Evolutionary conservation across 2,329 filamentous ascomycete species (phyloP), one percentile per base, ranked within the genome.

Genomic region (Fusarium buharicum): DNA sequence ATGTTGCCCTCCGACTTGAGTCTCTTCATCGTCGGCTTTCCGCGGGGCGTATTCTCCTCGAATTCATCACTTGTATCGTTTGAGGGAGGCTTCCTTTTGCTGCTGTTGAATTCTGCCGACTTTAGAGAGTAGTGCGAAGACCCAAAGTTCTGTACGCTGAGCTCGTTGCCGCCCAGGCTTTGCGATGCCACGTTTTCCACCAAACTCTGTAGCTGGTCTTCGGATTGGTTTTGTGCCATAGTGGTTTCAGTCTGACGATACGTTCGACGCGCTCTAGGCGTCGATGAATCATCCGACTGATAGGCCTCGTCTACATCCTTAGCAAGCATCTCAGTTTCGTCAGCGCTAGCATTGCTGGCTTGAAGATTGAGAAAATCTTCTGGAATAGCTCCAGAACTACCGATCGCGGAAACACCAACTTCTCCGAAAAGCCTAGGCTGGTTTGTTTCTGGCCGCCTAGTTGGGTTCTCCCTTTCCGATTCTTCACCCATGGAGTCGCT

Each of bases 401-500:
- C 82, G 16, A 86, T 73, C 0, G 80, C 83, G 5, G 84, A 86
- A 16, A 75, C 74, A 16, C 80, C 80, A 6, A 87, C 81, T 59
- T 86, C 84, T 3, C 84, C 84, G 69, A 86, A 86, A 2, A 86
- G 72, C 10, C 78, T 78, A 4, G 74, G 78, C 4, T 72, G 74
- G 6, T 74, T 76, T 12, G 69, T 66, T 17, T 62, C 72, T 37
- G 73, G 86, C 77, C 87, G 87, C 41, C 90, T 86, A 74, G 90
- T 89, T 45, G 86, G 84, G 8, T 91, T 93, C 73, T 93, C 90
- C 69, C 92, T 92, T 73, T 93, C 91, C 5, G 90, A 92, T 57
- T 92, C 89, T 64, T 90, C 91, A 61, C 77, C 76, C 65, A 77
- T 74, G 1, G 79, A 82, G 45, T 76, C 77, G 51, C 77, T 76